Base-by-base conservation (phyloP, 2,329 filamentous ascomycete species). In the Fusarium brevicatenulatum region DNA sequence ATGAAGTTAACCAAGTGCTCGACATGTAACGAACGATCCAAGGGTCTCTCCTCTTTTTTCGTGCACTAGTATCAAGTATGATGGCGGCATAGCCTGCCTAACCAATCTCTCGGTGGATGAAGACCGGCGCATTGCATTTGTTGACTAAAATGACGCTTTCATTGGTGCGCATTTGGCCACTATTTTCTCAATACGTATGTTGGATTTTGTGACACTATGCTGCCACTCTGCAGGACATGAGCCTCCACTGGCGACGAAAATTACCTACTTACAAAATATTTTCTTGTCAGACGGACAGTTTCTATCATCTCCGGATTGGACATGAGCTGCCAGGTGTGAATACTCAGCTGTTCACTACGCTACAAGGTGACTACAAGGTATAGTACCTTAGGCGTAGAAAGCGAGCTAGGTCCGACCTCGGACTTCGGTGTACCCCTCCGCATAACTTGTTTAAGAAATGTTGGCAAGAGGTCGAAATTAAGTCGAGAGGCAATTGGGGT, bases 131-230 rank as follows among this genome's bases (percentile, higher is more conserved):
- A 67, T 76, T 70, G 67, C 67, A 42, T 40, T 63, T 49, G 34
- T 72, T 71, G 64, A 74, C 72, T 70, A 78, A 68, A 43, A 44
- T 68, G 54, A 53, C 68, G 67, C 63, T 71, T 74, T 68, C 61
- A 78, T 78, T 78, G 76, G 76, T 60, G 76, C 76, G 76, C 76
- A 78, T 76, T 78, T 74, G 59, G 44, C 44, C 60, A 30, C 63
- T 66, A 63, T 61, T 66, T 49, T 39, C 55, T 70, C 52, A 63
- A 67, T 44, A 52, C 66, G 65, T 67, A 52, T 67, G 65, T 67
- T 66, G 13, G 64, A 40, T 66, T 73, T 50, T 69, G 46, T 39
- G 57, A 53, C 58, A 55, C 32, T 25, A 32, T 69, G 52, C 60
- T 68, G 36, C 57, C 36, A 58, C 46, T 64, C 52, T 43, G 28